Evolutionary conservation across 2,329 filamentous ascomycete genomes (phyloP), one percentile per base, ranked within the genome.

Genomic region (Amauroascus niger): DNA sequence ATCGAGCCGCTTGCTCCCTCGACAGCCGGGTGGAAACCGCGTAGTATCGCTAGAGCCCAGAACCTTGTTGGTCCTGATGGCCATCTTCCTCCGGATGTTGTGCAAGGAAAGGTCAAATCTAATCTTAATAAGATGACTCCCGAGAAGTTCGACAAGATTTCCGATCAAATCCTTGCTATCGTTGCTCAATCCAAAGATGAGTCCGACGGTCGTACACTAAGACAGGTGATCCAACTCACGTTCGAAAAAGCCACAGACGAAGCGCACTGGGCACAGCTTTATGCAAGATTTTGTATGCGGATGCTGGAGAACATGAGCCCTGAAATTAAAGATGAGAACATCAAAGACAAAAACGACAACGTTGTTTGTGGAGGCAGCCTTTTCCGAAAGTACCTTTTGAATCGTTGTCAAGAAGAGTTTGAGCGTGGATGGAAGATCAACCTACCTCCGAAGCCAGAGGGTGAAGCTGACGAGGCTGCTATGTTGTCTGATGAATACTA

Each of bases 41-140:
- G 77, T 52, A 93, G 86, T 63, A 67, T 69, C 28, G 57, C 67
- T 49, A 43, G 35, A 30, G 35, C 24, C 13, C 69, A 74, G 37
- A 58, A 71, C 41, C 67, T 71, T 54, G 65, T 72, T 56, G 71
- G 76, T 53, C 71, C 75, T 59, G 75, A 76, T 7, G 74, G 75
- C 49, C 79, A 87, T 63, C 80, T 97, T 74, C 82, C 94, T 60
- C 91, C 93, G 22, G 88, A 91, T 63, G 82, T 93, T 77, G 93
- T 98, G 55, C 93, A 98, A 76, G 85, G 91, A 63, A 98, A 98
- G 83, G 93, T 98, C 69, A 98, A 98, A 83, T 86, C 89, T 59
- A 87, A 87, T 57, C 77, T 98, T 64, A 98, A 98, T 83, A 98
- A 98, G 85, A 97, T 98, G 93, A 97, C 93, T 0, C 93, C 93